phyloP scores from a whole-genome alignment of 169 alveolate species.

The Plasmodium vivax region DNA sequence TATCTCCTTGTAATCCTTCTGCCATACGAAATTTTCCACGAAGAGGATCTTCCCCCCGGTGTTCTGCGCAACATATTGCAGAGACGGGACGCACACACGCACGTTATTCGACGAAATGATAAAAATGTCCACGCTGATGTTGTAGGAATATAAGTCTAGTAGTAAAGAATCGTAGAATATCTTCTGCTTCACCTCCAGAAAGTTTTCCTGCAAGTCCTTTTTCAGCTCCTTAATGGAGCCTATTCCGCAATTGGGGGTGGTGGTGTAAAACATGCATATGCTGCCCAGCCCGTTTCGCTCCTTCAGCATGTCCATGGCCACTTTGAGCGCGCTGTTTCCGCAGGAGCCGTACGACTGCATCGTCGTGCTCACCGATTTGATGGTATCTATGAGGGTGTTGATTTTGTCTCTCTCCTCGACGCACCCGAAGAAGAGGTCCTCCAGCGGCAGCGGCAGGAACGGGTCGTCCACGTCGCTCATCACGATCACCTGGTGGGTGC shows the following conservation, averaged over 20 bases:
- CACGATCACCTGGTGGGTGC: constrained; percentile 37
- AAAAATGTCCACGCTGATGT: constrained; percentile 58
- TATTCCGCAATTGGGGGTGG: constrained; percentile 81
- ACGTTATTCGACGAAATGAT: constrained; percentile 56
- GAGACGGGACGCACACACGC: constrained; percentile 50
- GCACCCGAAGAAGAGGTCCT: constrained; percentile 66
- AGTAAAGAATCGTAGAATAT: constrained; percentile 51
- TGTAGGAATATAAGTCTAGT: constrained; percentile 49
- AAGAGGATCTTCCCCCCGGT: constrained; percentile 79
- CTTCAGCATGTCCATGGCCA: constrained; percentile 77
- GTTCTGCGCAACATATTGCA: constrained; percentile 73
- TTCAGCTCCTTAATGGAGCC: constrained; percentile 74
- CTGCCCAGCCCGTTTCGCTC: constrained; percentile 78
- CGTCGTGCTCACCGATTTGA: constrained; percentile 23
- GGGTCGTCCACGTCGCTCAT: constrained; percentile 74
- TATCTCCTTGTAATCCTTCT: constrained; percentile 66
- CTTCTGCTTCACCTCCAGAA: constrained; percentile 50
- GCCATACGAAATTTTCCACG: constrained; percentile 41
- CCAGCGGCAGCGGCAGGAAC: constrained; percentile 43
- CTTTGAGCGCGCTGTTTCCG: constrained; percentile 79
- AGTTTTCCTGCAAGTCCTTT: constrained; percentile 30
- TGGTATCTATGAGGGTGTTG: constrained; percentile 50
- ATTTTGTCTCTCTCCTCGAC: constrained; percentile 72
- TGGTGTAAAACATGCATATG: constrained; percentile 79
- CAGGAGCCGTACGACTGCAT: constrained; percentile 76